phyloP scores from a whole-genome alignment of 2,329 filamentous ascomycete species.

The Ophiostoma fasciatum region DNA sequence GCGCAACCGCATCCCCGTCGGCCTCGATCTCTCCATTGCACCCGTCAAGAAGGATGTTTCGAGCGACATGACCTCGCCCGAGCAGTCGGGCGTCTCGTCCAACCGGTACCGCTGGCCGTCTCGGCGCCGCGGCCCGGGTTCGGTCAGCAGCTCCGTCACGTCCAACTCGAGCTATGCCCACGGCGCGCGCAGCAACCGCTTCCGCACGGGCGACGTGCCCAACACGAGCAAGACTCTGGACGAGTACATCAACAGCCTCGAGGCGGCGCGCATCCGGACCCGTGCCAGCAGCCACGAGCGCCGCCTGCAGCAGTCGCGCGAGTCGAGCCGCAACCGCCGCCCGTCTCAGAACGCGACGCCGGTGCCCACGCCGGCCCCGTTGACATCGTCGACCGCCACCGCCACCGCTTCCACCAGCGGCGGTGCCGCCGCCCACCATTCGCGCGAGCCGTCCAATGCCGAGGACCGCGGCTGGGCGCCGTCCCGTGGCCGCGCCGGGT shows the following conservation, averaged over 20 bases:
- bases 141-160: conserved; percentile 41
- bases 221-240: conserved; percentile 53
- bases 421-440: conserved; percentile 27
- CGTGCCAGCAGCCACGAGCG: conserved; percentile 38
- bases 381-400: conserved; percentile 6
- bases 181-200: conserved; percentile 26
- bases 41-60: conserved; percentile 26
- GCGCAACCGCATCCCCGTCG: conserved; percentile 63
- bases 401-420: no score
- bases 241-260: conserved; percentile 75
- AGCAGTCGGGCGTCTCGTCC: conserved; percentile 39
- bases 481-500: conserved; percentile 44
- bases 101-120: conserved; percentile 40
- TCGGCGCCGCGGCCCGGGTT: conserved; percentile 37
- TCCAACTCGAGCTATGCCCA: conserved; percentile 34
- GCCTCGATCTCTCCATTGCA: conserved; percentile 45
- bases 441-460: conserved; percentile 40
- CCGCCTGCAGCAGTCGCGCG: conserved; percentile 29
- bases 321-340: conserved; percentile 24
- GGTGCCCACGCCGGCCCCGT: conserved; percentile 5
- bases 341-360: conserved; percentile 16
- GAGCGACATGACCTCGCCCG: conserved; percentile 40
- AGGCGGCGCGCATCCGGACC: conserved; percentile 51
- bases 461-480: conserved; percentile 55
- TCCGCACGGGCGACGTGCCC: conserved; percentile 28